phyloP scores from a whole-genome alignment of 345 rosid species.

The Hibiscus tridactylites region DNA sequence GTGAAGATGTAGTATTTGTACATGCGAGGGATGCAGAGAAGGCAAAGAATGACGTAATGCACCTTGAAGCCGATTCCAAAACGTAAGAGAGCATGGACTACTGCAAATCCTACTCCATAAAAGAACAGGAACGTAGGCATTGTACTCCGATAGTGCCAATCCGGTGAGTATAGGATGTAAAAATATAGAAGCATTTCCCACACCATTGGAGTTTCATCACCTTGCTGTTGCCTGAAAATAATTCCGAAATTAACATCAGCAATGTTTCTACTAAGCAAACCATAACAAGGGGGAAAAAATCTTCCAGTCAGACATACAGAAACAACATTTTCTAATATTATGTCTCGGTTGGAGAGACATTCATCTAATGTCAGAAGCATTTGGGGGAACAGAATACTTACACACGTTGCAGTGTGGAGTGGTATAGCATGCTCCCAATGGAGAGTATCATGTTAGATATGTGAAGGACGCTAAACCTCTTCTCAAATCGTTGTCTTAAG shows the following conservation, averaged over 20 bases:
- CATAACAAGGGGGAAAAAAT: not conserved
- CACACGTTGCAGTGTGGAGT: conserved; percentile 70
- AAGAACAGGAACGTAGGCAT: conserved; percentile 93
- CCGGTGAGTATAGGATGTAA: conserved; percentile 93
- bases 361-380: not conserved
- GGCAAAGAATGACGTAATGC: conserved; percentile 70
- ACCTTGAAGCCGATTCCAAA: conserved; percentile 86
- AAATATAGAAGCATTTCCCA: conserved; percentile 96
- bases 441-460: conserved; percentile 82
- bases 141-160: conserved; percentile 93
- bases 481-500: conserved; percentile 86
- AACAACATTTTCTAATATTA: not conserved
- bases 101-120: conserved; percentile 75
- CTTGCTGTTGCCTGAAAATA: conserved; percentile 77
- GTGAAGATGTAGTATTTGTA: conserved; percentile 96
- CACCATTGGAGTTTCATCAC: conserved; percentile 98
- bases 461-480: conserved; percentile 87
- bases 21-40: conserved; percentile 83
- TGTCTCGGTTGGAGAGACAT: not conserved
- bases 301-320: not conserved
- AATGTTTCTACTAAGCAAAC: not conserved
- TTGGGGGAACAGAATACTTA: conserved; percentile 27
- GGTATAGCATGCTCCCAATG: conserved; percentile 91
- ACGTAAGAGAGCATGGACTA: conserved; percentile 52
- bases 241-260: not conserved